Evolutionary conservation across 2,329 filamentous ascomycete genomes (phyloP).

Genomic region (Colletotrichum phormii): DNA sequence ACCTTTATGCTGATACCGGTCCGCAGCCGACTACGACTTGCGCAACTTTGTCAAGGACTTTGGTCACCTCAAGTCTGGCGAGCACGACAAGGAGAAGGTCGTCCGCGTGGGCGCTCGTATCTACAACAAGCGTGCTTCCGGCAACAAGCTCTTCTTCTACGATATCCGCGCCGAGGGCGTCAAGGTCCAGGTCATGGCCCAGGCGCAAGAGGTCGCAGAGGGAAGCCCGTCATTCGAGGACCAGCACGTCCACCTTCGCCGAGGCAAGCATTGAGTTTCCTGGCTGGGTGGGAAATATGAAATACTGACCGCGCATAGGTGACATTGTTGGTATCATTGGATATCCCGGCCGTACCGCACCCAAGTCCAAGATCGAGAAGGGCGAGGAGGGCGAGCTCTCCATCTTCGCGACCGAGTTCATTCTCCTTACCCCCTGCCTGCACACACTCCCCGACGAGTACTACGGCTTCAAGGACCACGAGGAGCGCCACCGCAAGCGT

Average conservation of each 20-base stretch:
- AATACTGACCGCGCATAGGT: conserved; percentile 48
- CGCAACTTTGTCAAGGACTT: conserved; percentile 84
- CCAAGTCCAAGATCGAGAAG: conserved; percentile 85
- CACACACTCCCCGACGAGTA: conserved; percentile 91
- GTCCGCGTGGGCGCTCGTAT: conserved; percentile 87
- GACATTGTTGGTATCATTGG: conserved; percentile 93
- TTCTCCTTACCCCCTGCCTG: conserved; percentile 89
- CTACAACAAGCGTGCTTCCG: conserved; percentile 86
- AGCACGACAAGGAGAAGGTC: conserved; percentile 79
- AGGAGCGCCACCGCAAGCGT: conserved; percentile 90
- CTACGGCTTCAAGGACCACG: conserved; percentile 95
- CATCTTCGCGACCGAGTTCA: conserved; percentile 89
- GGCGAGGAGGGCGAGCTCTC: conserved; percentile 91
- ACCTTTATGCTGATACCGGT: conserved; percentile 50
- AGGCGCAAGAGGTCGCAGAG: conserved; percentile 80
- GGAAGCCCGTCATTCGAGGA: conserved; percentile 78
- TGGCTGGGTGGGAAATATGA: neutral
- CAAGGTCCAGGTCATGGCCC: conserved; percentile 92
- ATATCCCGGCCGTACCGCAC: conserved; percentile 82
- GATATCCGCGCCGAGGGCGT: conserved; percentile 75
- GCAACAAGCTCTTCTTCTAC: conserved; percentile 91
- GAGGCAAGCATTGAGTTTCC: conserved; percentile 56
- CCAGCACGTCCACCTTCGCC: conserved; percentile 88
- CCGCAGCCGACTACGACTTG: conserved; percentile 83
- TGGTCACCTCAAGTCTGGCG: conserved; percentile 86